Conservation (phyloP, 176 grass and related monocot genomes). For the Dactylis glomerata region DNA sequence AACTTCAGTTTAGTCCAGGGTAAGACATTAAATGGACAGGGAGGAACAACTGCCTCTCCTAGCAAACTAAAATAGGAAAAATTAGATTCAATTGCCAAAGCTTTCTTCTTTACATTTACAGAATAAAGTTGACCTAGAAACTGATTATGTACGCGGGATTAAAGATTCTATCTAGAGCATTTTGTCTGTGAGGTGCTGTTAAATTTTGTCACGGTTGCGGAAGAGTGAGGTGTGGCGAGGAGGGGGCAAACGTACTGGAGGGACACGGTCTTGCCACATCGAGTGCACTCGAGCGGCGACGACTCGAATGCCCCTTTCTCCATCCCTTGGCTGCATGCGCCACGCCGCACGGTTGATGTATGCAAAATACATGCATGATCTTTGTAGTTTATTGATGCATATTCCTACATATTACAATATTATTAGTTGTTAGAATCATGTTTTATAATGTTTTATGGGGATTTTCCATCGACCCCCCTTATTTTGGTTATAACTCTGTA, state of each 20-base stretch:
- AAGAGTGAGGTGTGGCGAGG: not conserved
- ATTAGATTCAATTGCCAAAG: not conserved
- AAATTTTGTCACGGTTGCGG: not conserved
- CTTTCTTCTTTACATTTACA: not conserved
- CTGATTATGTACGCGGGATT: not conserved
- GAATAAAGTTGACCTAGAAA: not conserved
- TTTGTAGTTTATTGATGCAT: too few relatives aligned
- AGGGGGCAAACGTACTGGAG: constrained; percentile 69
- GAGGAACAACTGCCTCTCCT: too few relatives aligned
- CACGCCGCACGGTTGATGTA: too few relatives aligned
- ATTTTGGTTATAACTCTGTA: too few relatives aligned
- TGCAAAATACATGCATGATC: too few relatives aligned
- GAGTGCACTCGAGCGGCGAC: constrained; percentile 54
- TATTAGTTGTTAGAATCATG: too few relatives aligned
- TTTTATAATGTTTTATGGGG: too few relatives aligned
- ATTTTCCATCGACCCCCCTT: too few relatives aligned
- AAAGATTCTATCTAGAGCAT: not conserved
- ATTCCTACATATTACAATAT: too few relatives aligned
- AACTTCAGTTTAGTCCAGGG: not conserved
- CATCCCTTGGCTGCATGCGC: constrained; percentile 42
- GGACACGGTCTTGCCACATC: constrained; percentile 77
- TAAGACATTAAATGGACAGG: not conserved
- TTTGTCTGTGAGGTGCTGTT: not conserved
- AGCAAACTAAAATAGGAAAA: not conserved
- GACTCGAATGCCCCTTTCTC: constrained; percentile 53